A percentile compares a stretch with the other conserved stretches of the same genome.
Conservation (phyloP, 1,284 basidiomycete species). For the Ganoderma lingzhi region DNA sequence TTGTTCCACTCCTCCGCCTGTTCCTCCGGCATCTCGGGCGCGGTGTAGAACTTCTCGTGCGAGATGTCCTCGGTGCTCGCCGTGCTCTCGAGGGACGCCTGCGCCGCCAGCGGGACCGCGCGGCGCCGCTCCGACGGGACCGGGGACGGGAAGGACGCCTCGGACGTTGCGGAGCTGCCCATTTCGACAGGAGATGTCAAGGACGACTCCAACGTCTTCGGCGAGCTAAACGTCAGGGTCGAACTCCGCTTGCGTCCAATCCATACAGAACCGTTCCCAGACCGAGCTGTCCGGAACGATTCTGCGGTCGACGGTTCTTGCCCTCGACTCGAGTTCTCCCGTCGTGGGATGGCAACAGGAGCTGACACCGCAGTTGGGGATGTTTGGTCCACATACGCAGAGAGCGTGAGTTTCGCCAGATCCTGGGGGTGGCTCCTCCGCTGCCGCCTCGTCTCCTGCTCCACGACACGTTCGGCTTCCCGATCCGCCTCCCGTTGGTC, state of each 20-base stretch:
- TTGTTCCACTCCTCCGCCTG: constrained; percentile 87
- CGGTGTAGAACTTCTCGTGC: constrained; percentile 57
- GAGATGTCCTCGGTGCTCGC: constrained; percentile 32
- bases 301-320: constrained; percentile 56
- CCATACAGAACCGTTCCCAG: constrained; percentile 31
- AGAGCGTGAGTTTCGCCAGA: constrained; percentile 54
- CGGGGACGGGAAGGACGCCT: constrained; percentile 31
- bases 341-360: constrained; percentile 32
- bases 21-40: constrained; percentile 58
- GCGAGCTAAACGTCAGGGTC: constrained; percentile 44
- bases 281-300: constrained; percentile 72
- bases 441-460: constrained; percentile 6
- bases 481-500: constrained; percentile 41
- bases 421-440: constrained; percentile 10
- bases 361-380: constrained; percentile 29
- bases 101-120: constrained; percentile 31
- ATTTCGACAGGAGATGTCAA: constrained; percentile 31
- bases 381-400: constrained; percentile 47
- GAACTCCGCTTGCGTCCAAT: constrained; percentile 33
- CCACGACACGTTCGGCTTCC: constrained; percentile 20
- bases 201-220: constrained; percentile 50
- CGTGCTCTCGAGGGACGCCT: constrained; percentile 37
- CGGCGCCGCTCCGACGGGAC: constrained; percentile 31
- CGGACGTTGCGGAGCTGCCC: constrained; percentile 21
- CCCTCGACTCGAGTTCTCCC: constrained; percentile 18